Evolutionary conservation across 2,329 filamentous ascomycete genomes (phyloP).

Genomic region (Fusarium sp.): DNA sequence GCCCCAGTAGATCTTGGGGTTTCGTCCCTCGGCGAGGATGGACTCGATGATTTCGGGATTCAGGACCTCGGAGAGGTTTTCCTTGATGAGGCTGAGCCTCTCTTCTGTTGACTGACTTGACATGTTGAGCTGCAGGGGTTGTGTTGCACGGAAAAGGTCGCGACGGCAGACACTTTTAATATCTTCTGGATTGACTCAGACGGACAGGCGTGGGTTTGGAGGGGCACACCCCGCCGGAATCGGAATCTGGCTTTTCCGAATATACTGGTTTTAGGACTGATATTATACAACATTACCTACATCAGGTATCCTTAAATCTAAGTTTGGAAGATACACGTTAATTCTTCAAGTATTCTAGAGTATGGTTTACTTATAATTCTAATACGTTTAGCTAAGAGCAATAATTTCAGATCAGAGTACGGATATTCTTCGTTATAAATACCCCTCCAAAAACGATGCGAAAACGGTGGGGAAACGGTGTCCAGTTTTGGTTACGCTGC

Average conservation of each 20-base stretch:
- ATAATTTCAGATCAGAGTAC: too few relatives aligned
- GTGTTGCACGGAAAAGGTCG: not conserved
- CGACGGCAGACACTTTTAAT: not conserved
- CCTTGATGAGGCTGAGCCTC: constrained; percentile 79
- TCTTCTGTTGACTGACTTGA: constrained; percentile 52
- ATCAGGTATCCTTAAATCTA: too few relatives aligned
- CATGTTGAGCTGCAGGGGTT: constrained; percentile 8
- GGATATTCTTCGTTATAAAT: too few relatives aligned
- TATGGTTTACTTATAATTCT: too few relatives aligned
- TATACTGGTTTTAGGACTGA: too few relatives aligned
- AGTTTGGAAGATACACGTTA: too few relatives aligned
- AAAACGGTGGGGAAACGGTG: not conserved
- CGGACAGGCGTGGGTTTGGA: not conserved
- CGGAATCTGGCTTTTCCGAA: constrained; percentile 9
- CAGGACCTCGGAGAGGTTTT: constrained; percentile 84
- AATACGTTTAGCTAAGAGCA: too few relatives aligned
- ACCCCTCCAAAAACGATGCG: too few relatives aligned
- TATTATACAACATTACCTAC: too few relatives aligned
- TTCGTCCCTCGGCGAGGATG: constrained; percentile 75
- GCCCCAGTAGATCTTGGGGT: constrained; percentile 87
- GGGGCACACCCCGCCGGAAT: constrained; percentile 7
- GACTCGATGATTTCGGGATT: constrained; percentile 86
- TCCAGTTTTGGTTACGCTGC: not conserved
- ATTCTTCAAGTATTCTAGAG: too few relatives aligned
- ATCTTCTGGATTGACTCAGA: constrained; percentile 4